These are phyloP conservation scores for Leptosphaerulina australis DNA, from an alignment of 2,329 filamentous ascomycete species.

Conservation along the genomic window DNA sequence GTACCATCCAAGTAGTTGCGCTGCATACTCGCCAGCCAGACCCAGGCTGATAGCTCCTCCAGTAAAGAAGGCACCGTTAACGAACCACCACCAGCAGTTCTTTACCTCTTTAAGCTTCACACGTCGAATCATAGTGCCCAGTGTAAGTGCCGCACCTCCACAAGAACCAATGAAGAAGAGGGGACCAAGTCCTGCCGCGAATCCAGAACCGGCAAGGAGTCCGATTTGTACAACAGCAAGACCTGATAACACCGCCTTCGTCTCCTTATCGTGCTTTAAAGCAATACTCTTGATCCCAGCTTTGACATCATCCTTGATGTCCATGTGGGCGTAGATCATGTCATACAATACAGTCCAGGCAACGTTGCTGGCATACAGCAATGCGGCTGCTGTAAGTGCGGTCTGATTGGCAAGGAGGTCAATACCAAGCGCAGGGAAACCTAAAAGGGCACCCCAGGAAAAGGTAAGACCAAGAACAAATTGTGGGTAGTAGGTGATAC, in stretches of 20 bases:
- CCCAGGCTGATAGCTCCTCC: slow-evolving; percentile 64
- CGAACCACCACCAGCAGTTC: slow-evolving; percentile 70
- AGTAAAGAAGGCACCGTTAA: slow-evolving; percentile 65
- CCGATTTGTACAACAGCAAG: slow-evolving; percentile 72
- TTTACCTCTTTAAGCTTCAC: slow-evolving; percentile 63
- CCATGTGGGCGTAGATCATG: slow-evolving; percentile 94
- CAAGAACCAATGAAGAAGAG: slow-evolving; percentile 64
- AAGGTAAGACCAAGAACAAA: slow-evolving; percentile 83
- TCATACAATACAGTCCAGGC: slow-evolving; percentile 90
- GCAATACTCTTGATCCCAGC: slow-evolving; percentile 90
- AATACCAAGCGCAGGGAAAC: slow-evolving; percentile 80
- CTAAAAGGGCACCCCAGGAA: slow-evolving; percentile 88
- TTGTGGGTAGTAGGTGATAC: slow-evolving; percentile 87
- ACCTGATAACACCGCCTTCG: slow-evolving; percentile 75
- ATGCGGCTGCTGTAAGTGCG: slow-evolving; percentile 69
- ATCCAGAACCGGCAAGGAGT: slow-evolving; percentile 72
- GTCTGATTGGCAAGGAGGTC: slow-evolving; percentile 70
- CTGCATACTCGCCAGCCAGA: slow-evolving; percentile 60
- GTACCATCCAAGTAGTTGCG: slow-evolving; percentile 35
- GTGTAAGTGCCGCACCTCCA: slow-evolving; percentile 60
- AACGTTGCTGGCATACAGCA: slow-evolving; percentile 77
- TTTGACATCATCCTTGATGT: slow-evolving; percentile 83
- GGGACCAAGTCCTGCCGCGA: slow-evolving; percentile 64
- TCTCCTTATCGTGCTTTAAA: slow-evolving; percentile 76
- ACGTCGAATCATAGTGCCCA: slow-evolving; percentile 64